Conservation (phyloP, 2,329 filamentous ascomycete species). For the Claviceps citrina region DNA sequence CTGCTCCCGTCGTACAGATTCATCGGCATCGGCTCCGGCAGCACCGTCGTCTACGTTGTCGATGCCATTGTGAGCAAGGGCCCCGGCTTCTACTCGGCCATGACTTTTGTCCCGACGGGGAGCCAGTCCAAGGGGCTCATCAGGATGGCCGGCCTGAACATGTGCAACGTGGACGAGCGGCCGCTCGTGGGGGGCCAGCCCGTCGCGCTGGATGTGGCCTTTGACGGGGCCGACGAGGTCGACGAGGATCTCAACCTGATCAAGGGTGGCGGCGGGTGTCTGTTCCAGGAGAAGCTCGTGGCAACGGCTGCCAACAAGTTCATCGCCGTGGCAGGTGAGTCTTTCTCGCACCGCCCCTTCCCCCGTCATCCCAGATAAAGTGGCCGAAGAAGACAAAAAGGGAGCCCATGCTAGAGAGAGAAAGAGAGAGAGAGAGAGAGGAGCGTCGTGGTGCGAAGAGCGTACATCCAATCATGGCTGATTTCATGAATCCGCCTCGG, state of each 20-base stretch:
- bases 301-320: constrained; percentile 73
- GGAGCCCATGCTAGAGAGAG: too few species aligned
- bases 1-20: constrained; percentile 46
- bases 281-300: constrained; percentile 96
- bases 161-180: constrained; percentile 64
- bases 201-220: constrained; percentile 66
- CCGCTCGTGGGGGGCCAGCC: constrained; percentile 30
- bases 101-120: constrained; percentile 84
- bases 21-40: constrained; percentile 68
- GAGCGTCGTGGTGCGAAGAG: too few species aligned
- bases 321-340: constrained; percentile 65
- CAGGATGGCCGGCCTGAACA: constrained; percentile 56
- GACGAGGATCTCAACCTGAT: constrained; percentile 91
- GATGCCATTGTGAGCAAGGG: constrained; percentile 58
- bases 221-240: constrained; percentile 94
- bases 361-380: too few species aligned
- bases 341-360: too few species aligned
- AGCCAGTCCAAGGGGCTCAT: constrained; percentile 84
- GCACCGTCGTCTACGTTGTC: constrained; percentile 72
- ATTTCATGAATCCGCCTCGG: not conserved
- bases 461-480: not conserved
- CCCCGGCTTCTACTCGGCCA: constrained; percentile 37
- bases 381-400: too few species aligned
- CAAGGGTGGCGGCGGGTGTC: constrained; percentile 92
- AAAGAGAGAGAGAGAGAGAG: not conserved